Conservation (phyloP, 352 stramenopile genomes). For the Phytophthora pseudosyringae region DNA sequence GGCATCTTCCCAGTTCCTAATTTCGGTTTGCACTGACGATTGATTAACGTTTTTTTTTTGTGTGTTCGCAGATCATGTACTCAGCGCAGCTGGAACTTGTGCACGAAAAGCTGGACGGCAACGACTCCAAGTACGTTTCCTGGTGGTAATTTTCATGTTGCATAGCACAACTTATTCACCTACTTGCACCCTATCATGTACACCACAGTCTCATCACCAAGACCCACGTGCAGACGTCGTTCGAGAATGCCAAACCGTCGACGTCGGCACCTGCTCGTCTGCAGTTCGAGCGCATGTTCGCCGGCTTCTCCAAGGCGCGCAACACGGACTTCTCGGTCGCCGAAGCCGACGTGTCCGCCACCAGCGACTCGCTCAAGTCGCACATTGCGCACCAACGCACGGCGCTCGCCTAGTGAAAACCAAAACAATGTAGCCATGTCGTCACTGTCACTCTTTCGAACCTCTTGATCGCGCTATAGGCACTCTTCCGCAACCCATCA, state of each 20-base stretch:
- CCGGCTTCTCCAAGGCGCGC: slow-evolving; percentile 68
- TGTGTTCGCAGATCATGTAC: slow-evolving; percentile 84
- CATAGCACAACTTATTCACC: slow-evolving; percentile 2
- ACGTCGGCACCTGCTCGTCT: slow-evolving; percentile 63
- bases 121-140: slow-evolving; percentile 57
- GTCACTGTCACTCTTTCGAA: slow-evolving; percentile 17
- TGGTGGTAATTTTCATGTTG: background rate
- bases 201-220: slow-evolving; percentile 57
- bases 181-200: background rate
- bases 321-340: slow-evolving; percentile 76
- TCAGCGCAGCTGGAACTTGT: slow-evolving; percentile 94
- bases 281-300: slow-evolving; percentile 78
- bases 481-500: slow-evolving; percentile 15
- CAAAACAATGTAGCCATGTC: slow-evolving; percentile 20
- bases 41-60: background rate
- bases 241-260: slow-evolving; percentile 71
- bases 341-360: slow-evolving; percentile 50
- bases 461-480: slow-evolving; percentile 1
- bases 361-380: slow-evolving; percentile 56
- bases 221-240: slow-evolving; percentile 66
- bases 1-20: background rate
- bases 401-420: slow-evolving; percentile 48
- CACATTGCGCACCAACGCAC: slow-evolving; percentile 73
- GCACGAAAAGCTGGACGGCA: slow-evolving; percentile 84
- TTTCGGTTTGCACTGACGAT: slow-evolving; percentile 3